These are phyloP conservation scores for Tothia fuscella DNA, from an alignment of 2,329 filamentous ascomycete species.

Conservation along the genomic window DNA sequence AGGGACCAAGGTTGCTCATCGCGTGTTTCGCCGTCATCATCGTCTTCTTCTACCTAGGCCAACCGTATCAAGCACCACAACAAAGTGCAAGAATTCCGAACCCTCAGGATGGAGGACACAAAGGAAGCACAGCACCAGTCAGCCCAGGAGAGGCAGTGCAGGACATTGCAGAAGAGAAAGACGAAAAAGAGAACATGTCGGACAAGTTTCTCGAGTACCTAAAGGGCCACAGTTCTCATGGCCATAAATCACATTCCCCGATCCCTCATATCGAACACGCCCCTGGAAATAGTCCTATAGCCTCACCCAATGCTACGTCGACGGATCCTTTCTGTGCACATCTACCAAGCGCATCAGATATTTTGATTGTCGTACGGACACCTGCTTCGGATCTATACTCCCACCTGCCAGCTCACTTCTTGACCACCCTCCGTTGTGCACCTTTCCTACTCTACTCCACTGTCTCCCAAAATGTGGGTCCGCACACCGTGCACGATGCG, in stretches of 20 bases:
- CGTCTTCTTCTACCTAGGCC: constrained; percentile 6
- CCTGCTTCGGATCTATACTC: constrained; percentile 10
- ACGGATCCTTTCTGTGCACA: constrained; percentile 6
- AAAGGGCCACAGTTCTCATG: constrained; percentile 9
- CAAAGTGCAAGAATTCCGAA: not conserved
- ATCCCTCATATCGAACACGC: constrained; percentile 8
- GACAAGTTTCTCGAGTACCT: constrained; percentile 9
- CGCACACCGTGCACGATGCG: constrained; percentile 12
- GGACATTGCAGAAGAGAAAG: not conserved
- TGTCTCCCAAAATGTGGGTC: constrained; percentile 10
- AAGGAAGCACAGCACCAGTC: not conserved
- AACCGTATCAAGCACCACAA: not conserved
- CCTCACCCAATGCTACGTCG: not conserved
- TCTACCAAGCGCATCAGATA: constrained; percentile 3
- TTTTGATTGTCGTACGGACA: constrained; percentile 12
- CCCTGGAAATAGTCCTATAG: not conserved
- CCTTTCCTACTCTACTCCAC: constrained; percentile 11
- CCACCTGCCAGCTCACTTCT: constrained; percentile 12
- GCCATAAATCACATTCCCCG: not conserved
- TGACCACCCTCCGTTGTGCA: constrained; percentile 11
- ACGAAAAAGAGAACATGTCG: constrained; percentile 5
- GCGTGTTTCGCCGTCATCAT: constrained; percentile 6
- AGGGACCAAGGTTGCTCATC: constrained; percentile 7
- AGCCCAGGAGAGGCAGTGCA: constrained; percentile 5
- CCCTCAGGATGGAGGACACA: not conserved